Percentiles rank a stretch among this genome's conserved stretches.
Conservation (phyloP, 2,329 filamentous ascomycete genomes). For the Sordariomycetes sp. region DNA sequence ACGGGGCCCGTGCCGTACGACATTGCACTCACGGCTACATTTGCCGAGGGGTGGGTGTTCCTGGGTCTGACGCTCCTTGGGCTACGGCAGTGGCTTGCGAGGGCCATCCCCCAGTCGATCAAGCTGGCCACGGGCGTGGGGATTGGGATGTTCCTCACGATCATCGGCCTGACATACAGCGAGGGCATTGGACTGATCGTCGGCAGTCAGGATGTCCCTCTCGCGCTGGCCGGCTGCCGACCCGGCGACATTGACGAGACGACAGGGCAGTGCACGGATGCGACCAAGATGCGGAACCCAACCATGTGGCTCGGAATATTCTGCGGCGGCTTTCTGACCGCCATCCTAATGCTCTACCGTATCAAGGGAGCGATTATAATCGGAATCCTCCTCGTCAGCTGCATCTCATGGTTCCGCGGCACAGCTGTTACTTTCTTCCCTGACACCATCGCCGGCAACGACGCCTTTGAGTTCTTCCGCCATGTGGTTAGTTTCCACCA, state of each 20-base stretch:
- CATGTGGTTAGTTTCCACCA: conserved; percentile 75
- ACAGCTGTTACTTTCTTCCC: conserved; percentile 77
- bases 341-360: conserved; percentile 73
- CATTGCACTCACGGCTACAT: conserved; percentile 74
- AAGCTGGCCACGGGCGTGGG: conserved; percentile 80
- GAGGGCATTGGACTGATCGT: conserved; percentile 74
- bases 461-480: conserved; percentile 75
- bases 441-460: conserved; percentile 56
- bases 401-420: conserved; percentile 76
- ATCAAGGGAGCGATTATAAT: conserved; percentile 80
- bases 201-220: conserved; percentile 54
- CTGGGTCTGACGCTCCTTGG: conserved; percentile 68
- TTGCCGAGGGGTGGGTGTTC: conserved; percentile 82
- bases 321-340: conserved; percentile 71
- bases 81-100: conserved; percentile 79
- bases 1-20: conserved; percentile 62
- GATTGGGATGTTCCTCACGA: conserved; percentile 71
- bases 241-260: conserved; percentile 23
- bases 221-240: conserved; percentile 64
- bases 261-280: conserved; percentile 44
- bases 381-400: conserved; percentile 72
- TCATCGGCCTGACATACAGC: conserved; percentile 68
- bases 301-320: conserved; percentile 86
- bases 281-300: conserved; percentile 68
- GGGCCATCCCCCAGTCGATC: conserved; percentile 72